Base-by-base conservation (phyloP, 495 filamentous ascomycete species). In the Extremus antarcticus region DNA sequence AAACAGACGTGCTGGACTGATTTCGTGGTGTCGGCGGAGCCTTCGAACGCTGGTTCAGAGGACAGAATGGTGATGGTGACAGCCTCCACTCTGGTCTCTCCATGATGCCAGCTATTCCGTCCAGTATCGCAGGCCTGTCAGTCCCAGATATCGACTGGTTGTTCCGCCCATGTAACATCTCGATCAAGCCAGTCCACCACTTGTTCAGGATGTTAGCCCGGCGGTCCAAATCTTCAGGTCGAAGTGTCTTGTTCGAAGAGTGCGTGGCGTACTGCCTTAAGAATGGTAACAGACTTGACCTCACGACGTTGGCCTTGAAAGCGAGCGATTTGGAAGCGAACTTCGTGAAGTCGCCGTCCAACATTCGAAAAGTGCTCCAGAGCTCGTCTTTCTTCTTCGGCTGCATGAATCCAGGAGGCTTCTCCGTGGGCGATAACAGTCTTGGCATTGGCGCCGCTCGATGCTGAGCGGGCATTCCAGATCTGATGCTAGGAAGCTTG, bases 131-230 rank as follows among this genome's bases (percentile, higher is more conserved):
- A 1, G 90, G 90, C 49, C 91, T 74, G 70, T 95, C 83, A 43
- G 85, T 83, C 19, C 83, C 82, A 46, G 87, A 79, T 39, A 94
- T 79, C 7, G 80, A 80, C 61, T 84, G 77, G 56, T 83, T 82
- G 59, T 86, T 74, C 57, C 76, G 81, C 59, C 83, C 84, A 63
- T 90, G 83, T 43, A 96, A 77, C 74, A 95, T 82, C 54, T 90
- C 88, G 43, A 97, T 70, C 45, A 98, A 76, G 8, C 85, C 90
- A 38, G 79, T 87, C 92, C 92, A 98, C 92, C 92, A 98, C 65
- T 88, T 92, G 63, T 95, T 89, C 41, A 97, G 73, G 35, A 94
- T 86, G 38, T 81, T 81, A 3, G 86, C 78, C 53, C 92, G 76
- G 35, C 87, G 80, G 56, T 98, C 92, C 41, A 97, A 68, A 65